Evolutionary conservation across 495 filamentous ascomycete genomes (phyloP).

Genomic region (Massariosphaeria phaeospora): DNA sequence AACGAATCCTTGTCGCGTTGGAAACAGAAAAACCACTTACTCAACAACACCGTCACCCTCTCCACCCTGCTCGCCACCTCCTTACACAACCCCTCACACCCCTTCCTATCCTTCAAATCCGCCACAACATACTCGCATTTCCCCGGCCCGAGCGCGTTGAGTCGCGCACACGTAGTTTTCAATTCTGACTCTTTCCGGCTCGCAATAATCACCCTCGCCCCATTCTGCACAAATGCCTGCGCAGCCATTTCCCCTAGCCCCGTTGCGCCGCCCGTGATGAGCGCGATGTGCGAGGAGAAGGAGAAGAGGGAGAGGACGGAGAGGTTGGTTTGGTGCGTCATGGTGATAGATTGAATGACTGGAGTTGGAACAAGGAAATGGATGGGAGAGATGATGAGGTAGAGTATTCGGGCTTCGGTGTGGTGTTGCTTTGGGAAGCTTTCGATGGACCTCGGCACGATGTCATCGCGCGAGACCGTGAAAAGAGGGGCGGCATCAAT

Average conservation of each 20-base stretch:
- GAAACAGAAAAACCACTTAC: too few relatives aligned
- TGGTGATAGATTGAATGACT: constrained; percentile 2
- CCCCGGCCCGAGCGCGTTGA: constrained; percentile 38
- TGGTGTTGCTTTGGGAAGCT: too few relatives aligned
- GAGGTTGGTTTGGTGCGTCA: constrained; percentile 31
- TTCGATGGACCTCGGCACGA: too few relatives aligned
- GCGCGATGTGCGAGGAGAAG: constrained; percentile 36
- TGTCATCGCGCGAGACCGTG: too few relatives aligned
- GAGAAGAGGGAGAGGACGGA: constrained; percentile 34
- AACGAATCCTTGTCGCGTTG: too few relatives aligned
- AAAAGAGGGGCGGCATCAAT: too few relatives aligned
- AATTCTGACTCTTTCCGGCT: constrained; percentile 41
- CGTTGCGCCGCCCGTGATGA: constrained; percentile 39
- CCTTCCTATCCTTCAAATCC: constrained; percentile 36
- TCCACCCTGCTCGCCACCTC: constrained; percentile 36
- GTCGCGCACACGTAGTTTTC: constrained; percentile 33
- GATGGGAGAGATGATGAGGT: too few relatives aligned
- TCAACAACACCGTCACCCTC: constrained; percentile 35
- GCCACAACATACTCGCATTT: constrained; percentile 37
- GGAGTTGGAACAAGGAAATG: too few relatives aligned
- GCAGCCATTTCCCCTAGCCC: constrained; percentile 42
- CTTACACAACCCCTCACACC: constrained; percentile 28
- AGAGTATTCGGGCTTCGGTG: too few relatives aligned
- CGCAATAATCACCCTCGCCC: constrained; percentile 38
- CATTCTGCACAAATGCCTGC: constrained; percentile 41